Evolutionary conservation across 805 yeast species (phyloP).

Genomic region (Zygosaccharomyces bailii): DNA sequence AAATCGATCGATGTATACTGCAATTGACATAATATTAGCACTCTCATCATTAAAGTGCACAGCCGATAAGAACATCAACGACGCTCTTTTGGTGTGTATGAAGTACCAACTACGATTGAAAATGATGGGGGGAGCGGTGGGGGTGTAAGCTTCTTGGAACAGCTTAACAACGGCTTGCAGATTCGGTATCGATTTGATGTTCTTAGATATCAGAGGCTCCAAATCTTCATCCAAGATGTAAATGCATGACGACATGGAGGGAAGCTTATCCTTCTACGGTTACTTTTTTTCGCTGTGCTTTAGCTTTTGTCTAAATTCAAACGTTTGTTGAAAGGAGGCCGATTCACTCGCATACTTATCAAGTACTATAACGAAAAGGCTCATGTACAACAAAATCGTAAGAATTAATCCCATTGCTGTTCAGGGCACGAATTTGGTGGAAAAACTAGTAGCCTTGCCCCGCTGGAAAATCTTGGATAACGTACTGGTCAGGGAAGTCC

Average conservation of each 20-base stretch:
- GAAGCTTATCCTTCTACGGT: neutral
- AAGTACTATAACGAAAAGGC: neutral
- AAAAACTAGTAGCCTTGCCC: conserved; percentile 19
- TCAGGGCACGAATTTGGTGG: conserved; percentile 22
- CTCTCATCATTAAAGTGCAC: conserved; percentile 15
- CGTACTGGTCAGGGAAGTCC: conserved; percentile 38
- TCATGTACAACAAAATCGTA: conserved; percentile 40
- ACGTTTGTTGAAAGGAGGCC: neutral
- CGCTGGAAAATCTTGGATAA: conserved; percentile 28
- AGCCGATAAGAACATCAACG: conserved; percentile 25
- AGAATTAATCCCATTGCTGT: conserved; percentile 34
- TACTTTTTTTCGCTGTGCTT: neutral
- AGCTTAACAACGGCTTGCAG: conserved; percentile 17
- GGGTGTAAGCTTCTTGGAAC: conserved; percentile 22
- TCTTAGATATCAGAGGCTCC: conserved; percentile 29
- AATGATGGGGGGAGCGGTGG: conserved; percentile 20
- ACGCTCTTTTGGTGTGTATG: conserved; percentile 27
- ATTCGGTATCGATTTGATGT: conserved; percentile 28
- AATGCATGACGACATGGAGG: conserved; percentile 27
- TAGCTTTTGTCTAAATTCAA: neutral
- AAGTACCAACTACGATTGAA: conserved; percentile 19
- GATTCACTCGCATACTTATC: neutral
- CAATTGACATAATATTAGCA: conserved; percentile 22
- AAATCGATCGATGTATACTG: conserved; percentile 29
- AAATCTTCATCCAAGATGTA: conserved; percentile 31